Percentiles rank a stretch among this genome's conserved stretches.
These are phyloP conservation scores for Panicum miliaceum DNA, from an alignment of 176 grass and related monocot genomes.

Conservation along the genomic window DNA sequence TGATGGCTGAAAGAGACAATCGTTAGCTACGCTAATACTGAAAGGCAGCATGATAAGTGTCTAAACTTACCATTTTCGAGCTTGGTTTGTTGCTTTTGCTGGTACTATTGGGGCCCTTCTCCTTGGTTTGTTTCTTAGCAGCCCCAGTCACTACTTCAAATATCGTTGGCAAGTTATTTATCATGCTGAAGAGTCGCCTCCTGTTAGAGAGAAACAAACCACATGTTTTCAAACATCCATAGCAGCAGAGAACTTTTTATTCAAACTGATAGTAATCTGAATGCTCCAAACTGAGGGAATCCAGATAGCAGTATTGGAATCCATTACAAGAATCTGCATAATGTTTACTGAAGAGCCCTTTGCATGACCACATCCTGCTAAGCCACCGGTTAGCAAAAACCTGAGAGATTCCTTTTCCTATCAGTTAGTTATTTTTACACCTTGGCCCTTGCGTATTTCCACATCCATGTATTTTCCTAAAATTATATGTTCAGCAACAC, in stretches of 20 bases:
- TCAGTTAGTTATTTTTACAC: slow-evolving; percentile 1
- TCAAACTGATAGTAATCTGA: slow-evolving; percentile 28
- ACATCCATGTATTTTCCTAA: neutral
- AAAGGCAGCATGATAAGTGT: neutral
- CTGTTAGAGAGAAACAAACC: slow-evolving; percentile 35
- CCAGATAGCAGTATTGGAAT: neutral
- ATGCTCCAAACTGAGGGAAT: neutral
- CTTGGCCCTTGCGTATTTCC: neutral
- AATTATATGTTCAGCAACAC: neutral
- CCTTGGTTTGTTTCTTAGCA: slow-evolving; percentile 83
- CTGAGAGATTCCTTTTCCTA: neutral
- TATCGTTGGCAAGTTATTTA: slow-evolving; percentile 91
- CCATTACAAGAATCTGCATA: neutral
- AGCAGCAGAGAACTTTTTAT: slow-evolving; percentile 5
- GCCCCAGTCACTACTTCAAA: slow-evolving; percentile 93
- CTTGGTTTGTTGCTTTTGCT: slow-evolving; percentile 73
- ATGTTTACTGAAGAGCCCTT: slow-evolving; percentile 3
- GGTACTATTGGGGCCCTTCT: slow-evolving; percentile 78
- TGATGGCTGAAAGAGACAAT: slow-evolving; percentile 41
- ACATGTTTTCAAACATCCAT: slow-evolving; percentile 13
- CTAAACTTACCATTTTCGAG: slow-evolving; percentile 70
- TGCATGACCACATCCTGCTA: neutral
- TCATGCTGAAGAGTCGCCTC: slow-evolving; percentile 92
- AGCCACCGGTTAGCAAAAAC: neutral
- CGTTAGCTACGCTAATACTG: slow-evolving; percentile 7